Evolutionary conservation across 2,329 filamentous ascomycete species (phyloP), one percentile per base, ranked within the genome.

Genomic region (Pseudogymnoascus sp.): DNA sequence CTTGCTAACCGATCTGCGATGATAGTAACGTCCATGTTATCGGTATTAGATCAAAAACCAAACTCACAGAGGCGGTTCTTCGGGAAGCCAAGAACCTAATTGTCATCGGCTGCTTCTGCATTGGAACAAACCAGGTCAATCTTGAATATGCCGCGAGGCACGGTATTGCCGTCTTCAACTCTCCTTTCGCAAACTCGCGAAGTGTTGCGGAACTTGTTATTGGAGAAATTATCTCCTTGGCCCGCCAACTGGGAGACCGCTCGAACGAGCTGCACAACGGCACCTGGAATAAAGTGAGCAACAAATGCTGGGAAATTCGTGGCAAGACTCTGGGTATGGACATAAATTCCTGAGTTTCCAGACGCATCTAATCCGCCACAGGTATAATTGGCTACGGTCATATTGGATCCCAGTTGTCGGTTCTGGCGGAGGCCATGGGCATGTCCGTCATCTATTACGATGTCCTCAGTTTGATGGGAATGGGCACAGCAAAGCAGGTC

Each of bases 401-500:
- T 74, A 97, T 99, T 73, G 94, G 94, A 66, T 92, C 91, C 60
- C 94, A 99, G 76, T 80, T 99, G 66, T 97, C 92, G 0, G 94
- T 99, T 42, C 80, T 99, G 66, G 92, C 94, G 28, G 94, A 99
- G 77, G 87, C 93, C 23, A 96, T 99, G 92, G 94, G 94, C 59
- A 97, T 99, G 93, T 87, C 83, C 14, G 94, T 99, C 71, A 92
- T 97, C 70, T 99, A 97, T 81, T 97, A 95, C 76, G 94, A 99
- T 75, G 87, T 96, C 5, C 78, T 96, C 66, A 96, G 92, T 69
- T 82, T 97, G 69, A 99, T 99, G 94, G 89, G 90, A 49, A 79
- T 99, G 73, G 94, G 94, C 62, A 96, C 90, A 9, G 86, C 93
- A 33, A 86, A 83, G 68, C 94, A 97, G 74, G 89, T 97, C 39